Conservation (phyloP, 805 yeast species). For the Myxozyma monticola region DNA sequence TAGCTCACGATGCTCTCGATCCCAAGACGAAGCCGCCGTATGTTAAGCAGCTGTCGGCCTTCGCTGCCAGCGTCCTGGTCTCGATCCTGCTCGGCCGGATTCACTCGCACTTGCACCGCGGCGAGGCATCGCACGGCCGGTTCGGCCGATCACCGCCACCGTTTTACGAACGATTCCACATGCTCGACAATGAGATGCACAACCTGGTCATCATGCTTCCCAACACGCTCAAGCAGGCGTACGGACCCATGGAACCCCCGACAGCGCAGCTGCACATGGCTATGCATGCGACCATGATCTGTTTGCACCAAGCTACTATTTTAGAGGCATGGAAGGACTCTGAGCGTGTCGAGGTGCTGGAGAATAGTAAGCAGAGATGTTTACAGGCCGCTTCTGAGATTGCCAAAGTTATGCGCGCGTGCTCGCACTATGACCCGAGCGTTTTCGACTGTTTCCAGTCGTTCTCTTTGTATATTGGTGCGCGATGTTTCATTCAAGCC, state of each 20-base stretch:
- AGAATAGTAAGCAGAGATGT: slow-evolving; percentile 11
- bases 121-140: slow-evolving; percentile 6
- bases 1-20: slow-evolving; percentile 2
- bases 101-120: slow-evolving; percentile 20
- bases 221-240: slow-evolving; percentile 5
- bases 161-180: slow-evolving; percentile 15
- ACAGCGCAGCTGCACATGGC: slow-evolving; percentile 17
- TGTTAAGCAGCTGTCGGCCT: slow-evolving; percentile 9
- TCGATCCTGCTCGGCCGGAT: slow-evolving; percentile 18
- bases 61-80: slow-evolving; percentile 5
- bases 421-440: slow-evolving; percentile 9
- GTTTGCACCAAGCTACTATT: slow-evolving; percentile 25
- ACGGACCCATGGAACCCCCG: slow-evolving; percentile 3
- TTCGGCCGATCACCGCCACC: slow-evolving; percentile 2
- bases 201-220: slow-evolving; percentile 15
- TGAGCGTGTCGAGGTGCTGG: not conserved
- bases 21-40: not conserved
- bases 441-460: slow-evolving; percentile 7
- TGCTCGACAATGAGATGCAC: slow-evolving; percentile 9
- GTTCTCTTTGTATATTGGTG: slow-evolving; percentile 22
- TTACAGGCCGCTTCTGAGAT: slow-evolving; percentile 21
- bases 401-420: slow-evolving; percentile 12
- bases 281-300: slow-evolving; percentile 15
- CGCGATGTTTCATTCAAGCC: slow-evolving; percentile 26
- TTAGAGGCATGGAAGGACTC: slow-evolving; percentile 2